Evolutionary conservation across 2,329 filamentous ascomycete species (phyloP).

Genomic region (Colletotrichum cuscutae): DNA sequence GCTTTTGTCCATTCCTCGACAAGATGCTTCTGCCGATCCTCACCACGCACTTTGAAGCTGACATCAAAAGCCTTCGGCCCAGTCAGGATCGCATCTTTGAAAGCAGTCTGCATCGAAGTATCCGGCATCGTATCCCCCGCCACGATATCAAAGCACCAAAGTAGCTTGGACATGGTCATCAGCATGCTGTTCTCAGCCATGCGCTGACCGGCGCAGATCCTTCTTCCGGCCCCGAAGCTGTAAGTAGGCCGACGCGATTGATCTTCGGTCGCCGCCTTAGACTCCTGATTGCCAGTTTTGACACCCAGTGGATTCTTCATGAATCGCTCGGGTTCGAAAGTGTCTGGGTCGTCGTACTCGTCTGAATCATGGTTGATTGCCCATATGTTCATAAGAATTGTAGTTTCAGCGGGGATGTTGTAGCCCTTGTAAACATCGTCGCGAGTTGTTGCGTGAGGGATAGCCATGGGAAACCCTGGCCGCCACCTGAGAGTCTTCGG

Average conservation of each 20-base stretch:
- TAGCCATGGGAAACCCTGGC: conserved; percentile 48
- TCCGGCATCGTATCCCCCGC: conserved; percentile 28
- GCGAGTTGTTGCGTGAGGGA: conserved; percentile 58
- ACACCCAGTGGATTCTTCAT: conserved; percentile 8
- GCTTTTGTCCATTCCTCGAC: not conserved
- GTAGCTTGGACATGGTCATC: conserved; percentile 48
- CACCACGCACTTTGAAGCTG: not conserved
- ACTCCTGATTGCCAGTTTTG: not conserved
- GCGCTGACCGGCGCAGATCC: conserved; percentile 59
- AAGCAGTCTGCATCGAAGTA: not conserved
- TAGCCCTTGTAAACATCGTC: conserved; percentile 61
- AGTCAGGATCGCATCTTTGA: conserved; percentile 10
- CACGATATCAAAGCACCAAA: conserved; percentile 60
- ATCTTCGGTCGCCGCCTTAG: not conserved
- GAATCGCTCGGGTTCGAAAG: conserved; percentile 42
- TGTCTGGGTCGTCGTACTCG: conserved; percentile 39
- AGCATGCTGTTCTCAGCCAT: conserved; percentile 57
- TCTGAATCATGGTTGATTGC: conserved; percentile 40
- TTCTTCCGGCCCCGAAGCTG: conserved; percentile 57
- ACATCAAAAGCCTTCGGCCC: conserved; percentile 4
- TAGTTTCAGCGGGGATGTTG: conserved; percentile 58
- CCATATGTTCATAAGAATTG: conserved; percentile 49
- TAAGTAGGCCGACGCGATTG: conserved; percentile 43
- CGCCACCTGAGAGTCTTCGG: conserved; percentile 45
- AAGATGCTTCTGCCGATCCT: not conserved